Percentiles rank a stretch among this genome's conserved stretches.
phyloP scores from a whole-genome alignment of 2,329 filamentous ascomycete species.

The Exophiala lecanii-corni region DNA sequence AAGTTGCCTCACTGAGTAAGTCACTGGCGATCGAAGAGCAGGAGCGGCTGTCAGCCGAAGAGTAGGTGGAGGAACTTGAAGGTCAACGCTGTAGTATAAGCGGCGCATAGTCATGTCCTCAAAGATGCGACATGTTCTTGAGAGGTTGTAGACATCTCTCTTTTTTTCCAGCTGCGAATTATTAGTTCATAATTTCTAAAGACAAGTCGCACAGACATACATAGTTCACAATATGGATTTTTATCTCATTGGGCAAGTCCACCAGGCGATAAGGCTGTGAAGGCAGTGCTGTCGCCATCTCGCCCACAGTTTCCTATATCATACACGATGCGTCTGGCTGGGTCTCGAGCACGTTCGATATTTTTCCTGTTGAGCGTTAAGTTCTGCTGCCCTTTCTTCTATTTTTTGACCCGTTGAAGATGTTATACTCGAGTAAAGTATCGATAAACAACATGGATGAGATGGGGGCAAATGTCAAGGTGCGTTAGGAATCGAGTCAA shows the following conservation, averaged over 20 bases:
- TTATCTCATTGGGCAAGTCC: constrained; percentile 23
- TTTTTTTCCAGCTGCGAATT: constrained; percentile 17
- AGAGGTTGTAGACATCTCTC: constrained; percentile 26
- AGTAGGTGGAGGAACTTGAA: constrained; percentile 14
- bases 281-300: constrained; percentile 12
- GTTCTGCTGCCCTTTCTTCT: too few species aligned
- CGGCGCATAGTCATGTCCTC: constrained; percentile 22
- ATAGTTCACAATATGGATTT: constrained; percentile 24
- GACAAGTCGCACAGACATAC: constrained; percentile 13
- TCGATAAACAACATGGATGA: too few species aligned
- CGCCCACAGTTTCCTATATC: too few species aligned
- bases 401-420: too few species aligned
- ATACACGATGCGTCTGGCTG: too few species aligned
- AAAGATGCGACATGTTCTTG: constrained; percentile 22
- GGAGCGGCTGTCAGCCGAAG: constrained; percentile 8
- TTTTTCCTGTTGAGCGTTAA: too few species aligned
- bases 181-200: constrained; percentile 7
- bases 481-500: too few species aligned
- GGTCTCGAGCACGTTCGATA: not conserved
- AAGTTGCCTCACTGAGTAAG: constrained; percentile 21
- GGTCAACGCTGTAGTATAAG: constrained; percentile 22
- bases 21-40: constrained; percentile 19
- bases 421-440: too few species aligned
- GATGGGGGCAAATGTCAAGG: too few species aligned
- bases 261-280: constrained; percentile 22